Base-by-base conservation (phyloP, 2,329 filamentous ascomycete species). In the Aspergillus pseudoterreus region DNA sequence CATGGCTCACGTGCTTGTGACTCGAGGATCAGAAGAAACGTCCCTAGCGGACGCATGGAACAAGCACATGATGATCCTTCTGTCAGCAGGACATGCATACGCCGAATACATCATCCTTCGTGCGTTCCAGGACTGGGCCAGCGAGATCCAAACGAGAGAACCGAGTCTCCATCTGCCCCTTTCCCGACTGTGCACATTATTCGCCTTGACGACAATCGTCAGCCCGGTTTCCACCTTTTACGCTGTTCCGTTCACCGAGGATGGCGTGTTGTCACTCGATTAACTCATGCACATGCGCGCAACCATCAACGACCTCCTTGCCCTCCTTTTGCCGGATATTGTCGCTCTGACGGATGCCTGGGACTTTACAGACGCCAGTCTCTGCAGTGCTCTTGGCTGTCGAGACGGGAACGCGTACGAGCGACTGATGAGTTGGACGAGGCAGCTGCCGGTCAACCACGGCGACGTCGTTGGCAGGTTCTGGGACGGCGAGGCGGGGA, bases 341-440 rank as follows among this genome's bases (percentile, higher is more conserved):
- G 17, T 38, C 21, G 36, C 49, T 5, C 22, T 51, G 24, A 51
- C 49, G 5, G 49, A 51, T 33, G 49, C 49, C 2, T 51, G 49
- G 49, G 49, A 51, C 36, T 51, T 51, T 8, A 51, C 49, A 12
- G 49, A 51, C 30, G 44, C 43, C 9, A 43, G 49, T 21, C 44
- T 51, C 5, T 42, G 44, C 22, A 51, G 44, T 14, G 49, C 49
- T 10, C 19, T 51, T n/a, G 49, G 49, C 2, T 51, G 44, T 27
- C n/a, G 39, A 21, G 49, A 51, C 5, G 49, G 49, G 4, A 51
- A 51, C 35, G 44, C 47, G 2, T 51, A 51, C 43, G 44, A 47
- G 39, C 38, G 49, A 3, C 12, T 51, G 17, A 47, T 51, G 47
- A 45, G 39, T 30, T 50, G 47, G 47, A 50, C 47, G 1, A 32